Conservation (phyloP, 768 basidiomycete species). For the Mycena alexandri region DNA sequence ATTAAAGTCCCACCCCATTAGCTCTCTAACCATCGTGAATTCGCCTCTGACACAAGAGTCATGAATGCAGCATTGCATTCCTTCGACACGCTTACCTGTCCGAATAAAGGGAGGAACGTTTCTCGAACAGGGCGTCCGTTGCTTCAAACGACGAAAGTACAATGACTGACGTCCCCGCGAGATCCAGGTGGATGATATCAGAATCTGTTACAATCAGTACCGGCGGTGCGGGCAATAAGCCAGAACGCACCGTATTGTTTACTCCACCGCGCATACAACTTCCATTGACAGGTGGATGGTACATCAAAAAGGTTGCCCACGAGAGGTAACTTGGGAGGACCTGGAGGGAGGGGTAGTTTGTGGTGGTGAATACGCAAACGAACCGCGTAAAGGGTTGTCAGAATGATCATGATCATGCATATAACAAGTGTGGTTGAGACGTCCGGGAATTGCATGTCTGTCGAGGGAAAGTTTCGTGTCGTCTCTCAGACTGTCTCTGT, state of each 20-base stretch:
- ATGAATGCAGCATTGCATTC: background rate
- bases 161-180: conserved; percentile 44
- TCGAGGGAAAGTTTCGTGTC: background rate
- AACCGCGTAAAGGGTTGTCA: conserved; percentile 3
- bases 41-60: background rate
- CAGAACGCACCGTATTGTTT: background rate
- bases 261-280: background rate
- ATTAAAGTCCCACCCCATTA: conserved; percentile 14
- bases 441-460: conserved; percentile 4
- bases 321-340: background rate
- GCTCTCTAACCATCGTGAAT: conserved; percentile 7
- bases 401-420: background rate
- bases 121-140: conserved; percentile 53
- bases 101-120: conserved; percentile 55
- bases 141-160: conserved; percentile 42
- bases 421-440: background rate
- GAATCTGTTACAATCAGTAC: background rate
- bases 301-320: background rate
- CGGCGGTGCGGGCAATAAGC: background rate
- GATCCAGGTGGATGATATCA: conserved; percentile 1
- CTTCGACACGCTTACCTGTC: conserved; percentile 44
- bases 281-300: background rate
- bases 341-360: conserved; percentile 8
- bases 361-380: background rate
- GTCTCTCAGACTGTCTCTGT: background rate